Evolutionary conservation across 1,284 basidiomycete species (phyloP).

Genomic region (Entoloma clypeatum): DNA sequence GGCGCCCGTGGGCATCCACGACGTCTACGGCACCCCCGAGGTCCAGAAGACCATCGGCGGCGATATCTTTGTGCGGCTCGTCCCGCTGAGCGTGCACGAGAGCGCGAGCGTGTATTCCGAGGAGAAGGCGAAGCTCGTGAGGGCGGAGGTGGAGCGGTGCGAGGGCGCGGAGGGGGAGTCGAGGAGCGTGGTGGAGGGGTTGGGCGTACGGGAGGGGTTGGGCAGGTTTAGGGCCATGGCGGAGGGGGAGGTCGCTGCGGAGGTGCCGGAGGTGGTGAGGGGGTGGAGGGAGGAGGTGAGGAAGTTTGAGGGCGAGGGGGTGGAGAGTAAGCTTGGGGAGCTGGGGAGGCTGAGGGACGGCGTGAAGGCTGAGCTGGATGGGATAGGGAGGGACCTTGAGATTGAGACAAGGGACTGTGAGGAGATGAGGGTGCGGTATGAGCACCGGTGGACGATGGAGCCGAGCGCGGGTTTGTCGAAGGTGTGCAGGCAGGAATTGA

Average conservation of each 20-base stretch:
- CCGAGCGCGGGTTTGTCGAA: conserved; percentile 77
- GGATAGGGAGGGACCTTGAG: conserved; percentile 63
- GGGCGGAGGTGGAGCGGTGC: conserved; percentile 84
- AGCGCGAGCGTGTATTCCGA: conserved; percentile 96
- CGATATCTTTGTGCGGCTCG: conserved; percentile 85
- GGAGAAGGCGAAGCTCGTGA: conserved; percentile 96
- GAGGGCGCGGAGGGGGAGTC: conserved; percentile 84
- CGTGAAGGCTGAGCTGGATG: conserved; percentile 61
- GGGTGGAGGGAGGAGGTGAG: conserved; percentile 77
- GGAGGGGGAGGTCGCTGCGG: conserved; percentile 66
- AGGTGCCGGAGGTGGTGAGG: conserved; percentile 72
- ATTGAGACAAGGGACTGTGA: conserved; percentile 82
- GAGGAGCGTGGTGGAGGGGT: conserved; percentile 75
- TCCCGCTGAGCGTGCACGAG: conserved; percentile 95
- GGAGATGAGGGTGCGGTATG: conserved; percentile 80
- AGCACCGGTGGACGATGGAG: conserved; percentile 87
- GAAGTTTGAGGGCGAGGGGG: conserved; percentile 62
- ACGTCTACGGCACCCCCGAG: conserved; percentile 87
- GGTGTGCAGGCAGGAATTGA: conserved; percentile 74
- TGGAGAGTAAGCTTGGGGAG: conserved; percentile 60
- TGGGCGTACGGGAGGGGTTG: conserved; percentile 81
- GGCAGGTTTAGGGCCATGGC: conserved; percentile 73
- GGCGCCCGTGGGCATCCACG: conserved; percentile 86
- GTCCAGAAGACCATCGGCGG: conserved; percentile 94
- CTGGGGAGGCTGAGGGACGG: conserved; percentile 61